A percentile compares a stretch with the other conserved stretches of the same genome.
phyloP scores from a whole-genome alignment of 805 yeast genomes.

The Hanseniaspora meyeri region DNA sequence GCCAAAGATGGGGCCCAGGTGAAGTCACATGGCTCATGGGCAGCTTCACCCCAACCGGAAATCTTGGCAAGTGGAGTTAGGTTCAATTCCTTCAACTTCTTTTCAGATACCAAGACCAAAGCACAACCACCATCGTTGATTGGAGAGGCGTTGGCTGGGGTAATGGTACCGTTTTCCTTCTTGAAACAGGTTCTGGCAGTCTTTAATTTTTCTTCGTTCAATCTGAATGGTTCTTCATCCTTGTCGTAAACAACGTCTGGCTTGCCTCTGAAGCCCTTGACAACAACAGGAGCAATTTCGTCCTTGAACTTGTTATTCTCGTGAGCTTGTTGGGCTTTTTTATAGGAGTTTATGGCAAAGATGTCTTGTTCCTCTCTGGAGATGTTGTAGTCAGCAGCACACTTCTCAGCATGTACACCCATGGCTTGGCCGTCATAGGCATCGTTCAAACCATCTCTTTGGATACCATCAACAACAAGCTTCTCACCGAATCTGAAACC shows the following conservation, averaged over 20 bases:
- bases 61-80: slow-evolving; percentile 83
- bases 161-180: slow-evolving; percentile 86
- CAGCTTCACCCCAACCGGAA: slow-evolving; percentile 97
- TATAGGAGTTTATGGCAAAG: slow-evolving; percentile 81
- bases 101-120: slow-evolving; percentile 71
- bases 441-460: slow-evolving; percentile 85
- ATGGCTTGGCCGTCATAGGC: slow-evolving; percentile 79
- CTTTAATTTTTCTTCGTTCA: slow-evolving; percentile 64
- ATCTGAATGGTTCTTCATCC: slow-evolving; percentile 76
- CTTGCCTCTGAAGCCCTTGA: slow-evolving; percentile 85
- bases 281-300: slow-evolving; percentile 79
- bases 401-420: slow-evolving; percentile 97
- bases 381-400: slow-evolving; percentile 69
- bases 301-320: slow-evolving; percentile 64
- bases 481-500: slow-evolving; percentile 88
- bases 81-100: slow-evolving; percentile 71
- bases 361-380: slow-evolving; percentile 75
- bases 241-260: slow-evolving; percentile 57
- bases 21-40: slow-evolving; percentile 86
- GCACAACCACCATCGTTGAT: slow-evolving; percentile 98
- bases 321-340: slow-evolving; percentile 73
- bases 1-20: slow-evolving; percentile 94
- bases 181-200: slow-evolving; percentile 90
- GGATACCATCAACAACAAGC: slow-evolving; percentile 71
- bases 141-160: slow-evolving; percentile 95